phyloP scores from a whole-genome alignment of 345 rosid genomes.

The Arabis hirsuta region DNA sequence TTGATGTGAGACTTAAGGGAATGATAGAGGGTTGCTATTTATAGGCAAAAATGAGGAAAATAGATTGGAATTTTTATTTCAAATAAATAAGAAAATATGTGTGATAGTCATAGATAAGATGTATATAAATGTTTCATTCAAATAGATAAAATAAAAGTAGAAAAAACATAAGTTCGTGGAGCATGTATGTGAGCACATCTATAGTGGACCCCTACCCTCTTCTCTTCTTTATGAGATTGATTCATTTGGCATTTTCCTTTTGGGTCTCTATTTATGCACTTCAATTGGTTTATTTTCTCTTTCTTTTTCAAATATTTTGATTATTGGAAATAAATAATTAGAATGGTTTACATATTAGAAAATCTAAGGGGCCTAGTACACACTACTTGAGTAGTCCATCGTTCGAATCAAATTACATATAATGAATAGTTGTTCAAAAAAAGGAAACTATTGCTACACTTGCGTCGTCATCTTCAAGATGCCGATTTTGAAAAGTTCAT shows the following conservation, averaged over 20 bases:
- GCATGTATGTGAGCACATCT: slow-evolving; percentile 44
- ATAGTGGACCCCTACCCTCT: slow-evolving; percentile 34
- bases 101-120: slow-evolving; percentile 36
- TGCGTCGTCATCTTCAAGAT: slow-evolving; percentile 17
- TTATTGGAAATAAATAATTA: slow-evolving; percentile 1
- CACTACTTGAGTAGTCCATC: slow-evolving; percentile 8
- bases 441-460: not conserved
- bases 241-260: slow-evolving; percentile 45
- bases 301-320: not conserved
- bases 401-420: slow-evolving; percentile 12
- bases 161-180: slow-evolving; percentile 44
- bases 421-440: slow-evolving; percentile 8
- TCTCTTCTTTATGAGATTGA: slow-evolving; percentile 32
- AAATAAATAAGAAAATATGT: slow-evolving; percentile 22
- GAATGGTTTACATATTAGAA: not conserved
- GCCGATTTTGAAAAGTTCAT: slow-evolving; percentile 13
- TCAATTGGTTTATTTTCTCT: slow-evolving; percentile 31
- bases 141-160: slow-evolving; percentile 24
- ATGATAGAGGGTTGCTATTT: slow-evolving; percentile 49
- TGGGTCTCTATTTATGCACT: slow-evolving; percentile 28
- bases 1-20: slow-evolving; percentile 31
- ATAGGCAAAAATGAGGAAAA: slow-evolving; percentile 54
- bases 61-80: not conserved
- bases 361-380: not conserved
- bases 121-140: slow-evolving; percentile 22